Evolutionary conservation across 2,329 filamentous ascomycete genomes (phyloP).

Genomic region (Fusarium humuli): DNA sequence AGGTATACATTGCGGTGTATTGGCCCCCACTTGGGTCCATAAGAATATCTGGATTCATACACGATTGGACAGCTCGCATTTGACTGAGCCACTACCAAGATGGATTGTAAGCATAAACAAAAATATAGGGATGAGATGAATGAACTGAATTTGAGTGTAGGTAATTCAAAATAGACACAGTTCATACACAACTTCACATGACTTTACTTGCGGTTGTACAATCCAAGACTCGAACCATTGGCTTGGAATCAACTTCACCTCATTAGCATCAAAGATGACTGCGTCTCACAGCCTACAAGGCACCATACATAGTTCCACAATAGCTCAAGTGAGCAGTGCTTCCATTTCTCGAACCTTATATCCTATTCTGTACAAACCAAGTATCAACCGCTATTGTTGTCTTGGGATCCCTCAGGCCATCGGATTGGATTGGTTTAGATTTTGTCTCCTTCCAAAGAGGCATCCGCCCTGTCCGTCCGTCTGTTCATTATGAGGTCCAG

Average conservation of each 20-base stretch:
- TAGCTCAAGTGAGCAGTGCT: slow-evolving; percentile 22
- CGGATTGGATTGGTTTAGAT: background rate
- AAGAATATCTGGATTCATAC: background rate
- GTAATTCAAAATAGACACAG: background rate
- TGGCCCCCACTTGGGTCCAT: background rate
- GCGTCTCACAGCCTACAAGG: background rate
- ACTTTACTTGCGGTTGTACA: background rate
- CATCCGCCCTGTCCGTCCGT: slow-evolving; percentile 12
- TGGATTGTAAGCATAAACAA: background rate
- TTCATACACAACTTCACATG: background rate
- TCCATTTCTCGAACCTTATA: slow-evolving; percentile 23
- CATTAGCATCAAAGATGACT: slow-evolving; percentile 8
- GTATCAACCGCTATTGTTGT: slow-evolving; percentile 14
- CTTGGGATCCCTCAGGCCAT: slow-evolving; percentile 14
- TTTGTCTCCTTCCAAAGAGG: slow-evolving; percentile 1
- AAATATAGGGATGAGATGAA: background rate
- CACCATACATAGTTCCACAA: slow-evolving; percentile 17
- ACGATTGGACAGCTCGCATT: background rate
- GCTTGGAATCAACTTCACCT: background rate
- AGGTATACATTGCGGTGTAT: slow-evolving; percentile 17
- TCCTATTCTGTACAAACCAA: slow-evolving; percentile 31
- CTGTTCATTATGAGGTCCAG: slow-evolving; percentile 20
- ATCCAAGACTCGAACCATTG: background rate
- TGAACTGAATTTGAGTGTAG: background rate
- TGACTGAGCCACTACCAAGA: background rate